A percentile compares a stretch with the other conserved stretches of the same genome.
Conservation (phyloP, 2,329 filamentous ascomycete species). For the Neofusicoccum parvum region DNA sequence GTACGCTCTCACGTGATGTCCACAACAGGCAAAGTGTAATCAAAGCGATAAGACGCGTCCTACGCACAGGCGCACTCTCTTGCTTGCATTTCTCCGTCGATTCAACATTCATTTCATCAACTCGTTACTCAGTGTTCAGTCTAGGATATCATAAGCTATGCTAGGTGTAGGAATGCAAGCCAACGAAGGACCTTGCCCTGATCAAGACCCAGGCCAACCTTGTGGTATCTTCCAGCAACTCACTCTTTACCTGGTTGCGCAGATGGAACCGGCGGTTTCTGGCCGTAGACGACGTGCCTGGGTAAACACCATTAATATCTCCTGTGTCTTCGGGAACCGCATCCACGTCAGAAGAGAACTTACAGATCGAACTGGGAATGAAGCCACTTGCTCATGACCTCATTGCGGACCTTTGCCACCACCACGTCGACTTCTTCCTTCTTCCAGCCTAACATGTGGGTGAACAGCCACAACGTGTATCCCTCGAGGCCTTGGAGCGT, state of each 20-base stretch:
- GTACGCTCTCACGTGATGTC: constrained; percentile 3
- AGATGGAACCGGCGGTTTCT: neutral
- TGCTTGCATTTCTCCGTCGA: no score
- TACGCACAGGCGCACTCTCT: no score
- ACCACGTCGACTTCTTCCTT: constrained; percentile 47
- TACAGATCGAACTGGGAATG: constrained; percentile 2
- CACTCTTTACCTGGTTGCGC: neutral
- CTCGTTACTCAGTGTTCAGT: no score
- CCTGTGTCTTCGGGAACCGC: no score
- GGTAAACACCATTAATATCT: neutral
- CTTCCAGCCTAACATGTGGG: constrained; percentile 44
- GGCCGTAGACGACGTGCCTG: neutral
- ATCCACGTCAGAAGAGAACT: neutral
- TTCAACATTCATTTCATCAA: no score
- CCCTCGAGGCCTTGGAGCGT: constrained; percentile 41
- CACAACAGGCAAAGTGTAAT: neutral
- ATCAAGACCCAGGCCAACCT: neutral
- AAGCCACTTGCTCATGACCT: constrained; percentile 26
- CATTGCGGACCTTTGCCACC: constrained; percentile 28
- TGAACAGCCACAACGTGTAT: constrained; percentile 46
- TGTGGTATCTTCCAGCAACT: neutral
- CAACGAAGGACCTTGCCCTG: neutral
- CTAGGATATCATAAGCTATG: no score
- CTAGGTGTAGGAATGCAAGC: neutral
- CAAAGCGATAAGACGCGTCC: neutral